Percentiles rank a stretch among this genome's conserved stretches.
These are phyloP conservation scores for Pseudocercospora fijiensis DNA, from an alignment of 2,329 filamentous ascomycete species.

Conservation along the genomic window DNA sequence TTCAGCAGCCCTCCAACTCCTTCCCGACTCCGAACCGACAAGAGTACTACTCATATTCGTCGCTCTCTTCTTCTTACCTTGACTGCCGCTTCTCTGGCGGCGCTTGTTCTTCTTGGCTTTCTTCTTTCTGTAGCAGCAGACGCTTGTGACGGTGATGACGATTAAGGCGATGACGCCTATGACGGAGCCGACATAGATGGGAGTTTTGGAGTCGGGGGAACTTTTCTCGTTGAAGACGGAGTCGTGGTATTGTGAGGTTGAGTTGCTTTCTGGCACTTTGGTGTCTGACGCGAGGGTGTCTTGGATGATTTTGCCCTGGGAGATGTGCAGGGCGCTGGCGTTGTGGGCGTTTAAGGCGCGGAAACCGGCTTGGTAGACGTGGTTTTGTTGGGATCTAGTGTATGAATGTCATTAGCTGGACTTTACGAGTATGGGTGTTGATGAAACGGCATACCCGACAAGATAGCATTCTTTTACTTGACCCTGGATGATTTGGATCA, in stretches of 20 bases:
- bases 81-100: conserved; percentile 4
- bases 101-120: conserved; percentile 4
- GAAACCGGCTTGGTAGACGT: conserved; percentile 19
- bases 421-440: no score
- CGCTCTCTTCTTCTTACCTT: conserved; percentile 9
- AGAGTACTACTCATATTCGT: conserved; percentile 7
- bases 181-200: conserved; percentile 2
- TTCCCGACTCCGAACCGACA: conserved; percentile 2
- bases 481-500: conserved; percentile 12
- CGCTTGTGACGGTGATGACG: conserved; percentile 6
- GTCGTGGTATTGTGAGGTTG: neutral
- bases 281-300: conserved; percentile 1
- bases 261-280: conserved; percentile 3
- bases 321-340: conserved; percentile 5
- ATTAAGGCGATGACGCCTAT: neutral
- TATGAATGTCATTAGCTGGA: neutral
- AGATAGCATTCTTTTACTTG: conserved; percentile 17
- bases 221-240: neutral
- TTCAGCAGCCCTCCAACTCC: conserved; percentile 4
- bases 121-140: conserved; percentile 3
- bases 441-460: conserved; percentile 11
- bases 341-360: conserved; percentile 11
- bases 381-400: conserved; percentile 15
- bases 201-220: neutral
- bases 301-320: conserved; percentile 2